Conservation (phyloP, 2,329 filamentous ascomycete genomes). For the Penicillium sp. region DNA sequence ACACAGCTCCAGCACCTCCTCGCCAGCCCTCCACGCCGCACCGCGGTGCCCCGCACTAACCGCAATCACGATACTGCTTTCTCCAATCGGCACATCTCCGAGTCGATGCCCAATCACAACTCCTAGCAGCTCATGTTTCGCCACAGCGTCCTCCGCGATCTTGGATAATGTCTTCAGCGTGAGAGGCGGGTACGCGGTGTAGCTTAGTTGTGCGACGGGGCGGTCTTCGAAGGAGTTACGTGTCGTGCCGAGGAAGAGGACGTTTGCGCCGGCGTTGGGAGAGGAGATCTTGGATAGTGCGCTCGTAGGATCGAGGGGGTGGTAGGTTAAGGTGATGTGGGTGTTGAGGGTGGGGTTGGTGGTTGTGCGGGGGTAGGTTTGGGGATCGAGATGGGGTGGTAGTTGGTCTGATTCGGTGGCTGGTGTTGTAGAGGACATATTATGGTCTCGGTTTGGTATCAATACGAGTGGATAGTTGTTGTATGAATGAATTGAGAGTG, state of each 20-base stretch:
- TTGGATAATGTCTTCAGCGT: constrained; percentile 34
- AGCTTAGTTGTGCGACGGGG: constrained; percentile 37
- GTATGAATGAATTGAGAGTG: too few species aligned
- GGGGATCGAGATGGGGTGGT: constrained; percentile 31
- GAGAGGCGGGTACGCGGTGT: constrained; percentile 37
- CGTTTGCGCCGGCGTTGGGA: constrained; percentile 37
- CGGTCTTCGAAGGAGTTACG: constrained; percentile 37
- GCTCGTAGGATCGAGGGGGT: constrained; percentile 32
- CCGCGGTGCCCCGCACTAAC: constrained; percentile 74
- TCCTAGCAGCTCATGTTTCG: constrained; percentile 55
- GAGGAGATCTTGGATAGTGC: constrained; percentile 34
- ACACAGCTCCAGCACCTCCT: constrained; percentile 78
- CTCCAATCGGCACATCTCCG: constrained; percentile 75
- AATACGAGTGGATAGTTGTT: too few species aligned
- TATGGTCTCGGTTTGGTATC: too few species aligned
- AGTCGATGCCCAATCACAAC: constrained; percentile 77
- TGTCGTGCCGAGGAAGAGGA: constrained; percentile 42
- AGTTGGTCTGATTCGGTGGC: constrained; percentile 6
- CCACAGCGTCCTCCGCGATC: constrained; percentile 42
- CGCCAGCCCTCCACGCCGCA: constrained; percentile 76
- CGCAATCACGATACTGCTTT: constrained; percentile 85
- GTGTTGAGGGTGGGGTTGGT: constrained; percentile 29
- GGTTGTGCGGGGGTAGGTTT: constrained; percentile 35
- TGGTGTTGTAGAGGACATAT: constrained; percentile 14
- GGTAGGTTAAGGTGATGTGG: constrained; percentile 38